Evolutionary conservation across 2,329 filamentous ascomycete genomes (phyloP).

Genomic region (Beauveria sp.): DNA sequence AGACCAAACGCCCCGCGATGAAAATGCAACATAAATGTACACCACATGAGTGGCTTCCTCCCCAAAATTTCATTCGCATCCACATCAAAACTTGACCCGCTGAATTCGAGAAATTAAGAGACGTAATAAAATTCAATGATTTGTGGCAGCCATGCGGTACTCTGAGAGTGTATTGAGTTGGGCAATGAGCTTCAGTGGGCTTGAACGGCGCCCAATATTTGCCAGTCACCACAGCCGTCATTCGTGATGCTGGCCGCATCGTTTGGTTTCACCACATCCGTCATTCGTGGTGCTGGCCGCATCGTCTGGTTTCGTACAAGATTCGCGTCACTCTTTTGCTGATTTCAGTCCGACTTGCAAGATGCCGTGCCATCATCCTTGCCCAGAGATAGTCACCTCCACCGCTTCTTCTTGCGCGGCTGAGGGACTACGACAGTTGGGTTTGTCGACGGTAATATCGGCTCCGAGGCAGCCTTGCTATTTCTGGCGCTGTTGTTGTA

Average conservation of each 20-base stretch:
- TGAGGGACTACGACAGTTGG: conserved; percentile 9
- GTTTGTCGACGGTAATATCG: conserved; percentile 6
- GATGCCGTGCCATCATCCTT: neutral
- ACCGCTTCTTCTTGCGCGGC: conserved; percentile 11
- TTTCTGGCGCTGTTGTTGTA: conserved; percentile 12
- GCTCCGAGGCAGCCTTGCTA: conserved; percentile 5
- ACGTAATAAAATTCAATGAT: neutral
- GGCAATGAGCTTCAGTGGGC: neutral
- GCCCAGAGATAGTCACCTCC: conserved; percentile 9
- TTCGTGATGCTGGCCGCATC: neutral
- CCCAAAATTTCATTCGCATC: neutral
- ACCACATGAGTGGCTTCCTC: neutral
- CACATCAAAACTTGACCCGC: neutral
- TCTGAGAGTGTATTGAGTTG: neutral
- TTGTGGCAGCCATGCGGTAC: neutral
- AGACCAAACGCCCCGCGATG: conserved; percentile 1
- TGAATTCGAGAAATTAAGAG: neutral
- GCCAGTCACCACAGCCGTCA: neutral
- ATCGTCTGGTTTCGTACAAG: neutral
- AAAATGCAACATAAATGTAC: conserved; percentile 1
- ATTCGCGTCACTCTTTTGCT: neutral
- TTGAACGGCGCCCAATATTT: neutral
- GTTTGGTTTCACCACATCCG: neutral
- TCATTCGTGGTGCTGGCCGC: neutral
- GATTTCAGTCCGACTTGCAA: neutral